Conservation (phyloP, 768 basidiomycete genomes). For the Naganishia randhawae region DNA sequence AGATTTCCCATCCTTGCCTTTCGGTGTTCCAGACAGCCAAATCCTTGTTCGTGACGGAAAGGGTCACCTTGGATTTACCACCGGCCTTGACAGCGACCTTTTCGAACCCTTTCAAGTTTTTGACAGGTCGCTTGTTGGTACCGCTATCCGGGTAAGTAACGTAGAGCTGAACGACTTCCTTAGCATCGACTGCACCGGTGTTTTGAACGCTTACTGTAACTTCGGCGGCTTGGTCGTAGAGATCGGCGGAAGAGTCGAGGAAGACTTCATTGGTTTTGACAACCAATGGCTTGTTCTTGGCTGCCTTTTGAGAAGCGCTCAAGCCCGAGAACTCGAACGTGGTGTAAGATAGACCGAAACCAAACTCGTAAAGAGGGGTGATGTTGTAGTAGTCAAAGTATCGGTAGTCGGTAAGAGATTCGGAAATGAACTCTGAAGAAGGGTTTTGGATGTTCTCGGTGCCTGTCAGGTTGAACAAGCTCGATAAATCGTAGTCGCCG, state of each 20-base stretch:
- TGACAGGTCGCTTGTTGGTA: constrained; percentile 57
- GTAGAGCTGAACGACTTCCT: constrained; percentile 68
- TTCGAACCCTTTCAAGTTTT: constrained; percentile 61
- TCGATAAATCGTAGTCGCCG: constrained; percentile 59
- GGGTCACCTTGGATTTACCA: constrained; percentile 38
- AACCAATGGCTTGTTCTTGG: constrained; percentile 21
- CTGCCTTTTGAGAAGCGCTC: constrained; percentile 36
- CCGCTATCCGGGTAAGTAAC: constrained; percentile 55
- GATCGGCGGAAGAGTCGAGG: constrained; percentile 29
- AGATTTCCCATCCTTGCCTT: constrained; percentile 18
- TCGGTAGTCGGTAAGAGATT: constrained; percentile 28
- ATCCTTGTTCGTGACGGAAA: constrained; percentile 32
- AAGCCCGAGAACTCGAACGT: constrained; percentile 61
- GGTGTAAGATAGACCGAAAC: constrained; percentile 74
- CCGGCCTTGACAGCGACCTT: constrained; percentile 51
- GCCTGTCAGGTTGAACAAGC: constrained; percentile 21
- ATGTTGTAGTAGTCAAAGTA: constrained; percentile 44
- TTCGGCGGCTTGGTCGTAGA: constrained; percentile 35
- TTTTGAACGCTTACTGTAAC: constrained; percentile 55
- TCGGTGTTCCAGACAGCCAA: constrained; percentile 15
- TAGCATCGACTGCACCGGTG: constrained; percentile 58
- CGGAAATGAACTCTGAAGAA: background rate
- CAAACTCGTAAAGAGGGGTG: constrained; percentile 65
- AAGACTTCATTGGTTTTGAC: constrained; percentile 21
- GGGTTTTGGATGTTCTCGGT: constrained; percentile 1